Conservation (phyloP, 148 eudicot genomes). For the Rhododendron kiyosumense region DNA sequence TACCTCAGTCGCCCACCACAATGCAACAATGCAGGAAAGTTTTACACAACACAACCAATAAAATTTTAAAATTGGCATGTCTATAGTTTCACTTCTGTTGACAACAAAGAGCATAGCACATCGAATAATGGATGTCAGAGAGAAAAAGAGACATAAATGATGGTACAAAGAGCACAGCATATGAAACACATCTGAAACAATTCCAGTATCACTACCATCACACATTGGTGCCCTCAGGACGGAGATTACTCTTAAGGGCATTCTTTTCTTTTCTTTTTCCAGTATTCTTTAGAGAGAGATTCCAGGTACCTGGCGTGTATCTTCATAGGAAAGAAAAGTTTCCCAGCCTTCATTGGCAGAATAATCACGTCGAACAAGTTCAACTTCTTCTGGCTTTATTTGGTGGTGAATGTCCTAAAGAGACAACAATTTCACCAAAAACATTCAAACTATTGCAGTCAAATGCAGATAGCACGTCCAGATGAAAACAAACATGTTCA, state of each 20-base stretch:
- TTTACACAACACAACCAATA: neutral
- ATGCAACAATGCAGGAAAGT: neutral
- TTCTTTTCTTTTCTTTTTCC: neutral
- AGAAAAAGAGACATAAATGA: neutral
- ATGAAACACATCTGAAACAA: neutral
- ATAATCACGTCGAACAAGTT: slow-evolving; percentile 97
- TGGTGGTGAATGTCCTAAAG: slow-evolving; percentile 92
- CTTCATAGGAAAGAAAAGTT: slow-evolving; percentile 96
- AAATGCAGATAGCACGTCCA: neutral
- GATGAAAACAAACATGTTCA: neutral
- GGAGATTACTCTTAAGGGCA: neutral
- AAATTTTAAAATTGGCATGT: neutral
- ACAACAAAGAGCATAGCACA: neutral
- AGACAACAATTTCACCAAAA: neutral
- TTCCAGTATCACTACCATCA: neutral
- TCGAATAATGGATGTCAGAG: neutral
- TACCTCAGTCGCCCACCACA: neutral
- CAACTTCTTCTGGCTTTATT: slow-evolving; percentile 93
- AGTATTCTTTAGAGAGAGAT: neutral
- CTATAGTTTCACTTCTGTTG: neutral
- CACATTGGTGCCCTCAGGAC: neutral
- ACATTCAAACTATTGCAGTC: neutral
- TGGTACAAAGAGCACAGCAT: neutral
- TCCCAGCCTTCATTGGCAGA: slow-evolving; percentile 99
- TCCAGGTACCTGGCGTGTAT: slow-evolving; percentile 66